A percentile compares a stretch with the other conserved stretches of the same genome.
These are phyloP conservation scores for Phialophora macrospora DNA, from an alignment of 2,329 filamentous ascomycete species.

Conservation along the genomic window DNA sequence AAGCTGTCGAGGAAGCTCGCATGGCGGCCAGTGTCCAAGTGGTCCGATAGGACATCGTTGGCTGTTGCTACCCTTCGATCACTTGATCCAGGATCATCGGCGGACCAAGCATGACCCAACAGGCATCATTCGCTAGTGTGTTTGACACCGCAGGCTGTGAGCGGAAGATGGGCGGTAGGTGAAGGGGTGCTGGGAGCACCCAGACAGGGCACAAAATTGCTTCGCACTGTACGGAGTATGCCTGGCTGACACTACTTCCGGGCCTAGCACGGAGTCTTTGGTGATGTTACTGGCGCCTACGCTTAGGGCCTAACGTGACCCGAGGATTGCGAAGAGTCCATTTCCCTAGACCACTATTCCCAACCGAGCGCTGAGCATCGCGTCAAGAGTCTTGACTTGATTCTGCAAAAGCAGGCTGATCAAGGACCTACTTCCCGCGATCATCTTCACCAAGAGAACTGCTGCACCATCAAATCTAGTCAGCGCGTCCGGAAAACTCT, in stretches of 20 bases:
- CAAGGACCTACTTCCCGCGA: not conserved
- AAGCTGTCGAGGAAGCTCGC: constrained; percentile 8
- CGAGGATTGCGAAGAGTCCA: not conserved
- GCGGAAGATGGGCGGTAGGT: constrained; percentile 17
- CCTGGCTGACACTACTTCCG: constrained; percentile 8
- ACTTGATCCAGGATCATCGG: constrained; percentile 1
- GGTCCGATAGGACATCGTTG: constrained; percentile 14
- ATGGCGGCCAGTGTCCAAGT: constrained; percentile 3
- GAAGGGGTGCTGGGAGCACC: not conserved
- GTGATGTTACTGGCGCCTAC: not conserved
- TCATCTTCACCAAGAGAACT: not conserved
- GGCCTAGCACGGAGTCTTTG: constrained; percentile 2
- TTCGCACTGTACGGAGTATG: not conserved
- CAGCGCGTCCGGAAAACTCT: constrained; percentile 4
- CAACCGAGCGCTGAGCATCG: not conserved
- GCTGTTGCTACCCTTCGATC: constrained; percentile 3
- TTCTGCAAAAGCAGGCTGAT: constrained; percentile 13
- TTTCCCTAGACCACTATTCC: not conserved
- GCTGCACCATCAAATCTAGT: not conserved
- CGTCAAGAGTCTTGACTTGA: constrained; percentile 1
- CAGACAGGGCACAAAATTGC: constrained; percentile 11
- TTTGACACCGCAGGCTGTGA: constrained; percentile 13
- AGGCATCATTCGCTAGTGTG: constrained; percentile 14
- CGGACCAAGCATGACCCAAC: constrained; percentile 1
- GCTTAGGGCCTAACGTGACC: not conserved